phyloP scores from a whole-genome alignment of 805 yeast genomes.

The Cyberlindnera mississippiensis region DNA sequence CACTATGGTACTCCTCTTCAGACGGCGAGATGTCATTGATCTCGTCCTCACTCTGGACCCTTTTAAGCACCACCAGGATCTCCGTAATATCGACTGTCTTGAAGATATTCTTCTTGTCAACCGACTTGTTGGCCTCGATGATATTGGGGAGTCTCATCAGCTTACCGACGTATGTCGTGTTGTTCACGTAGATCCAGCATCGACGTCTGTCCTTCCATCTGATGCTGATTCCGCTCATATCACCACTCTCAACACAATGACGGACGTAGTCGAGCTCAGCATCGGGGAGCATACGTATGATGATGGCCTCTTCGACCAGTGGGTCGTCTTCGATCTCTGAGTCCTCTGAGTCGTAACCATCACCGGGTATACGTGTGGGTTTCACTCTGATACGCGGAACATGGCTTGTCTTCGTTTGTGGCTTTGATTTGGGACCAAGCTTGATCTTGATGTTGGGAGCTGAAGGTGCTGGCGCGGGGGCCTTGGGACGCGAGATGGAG shows the following conservation, averaged over 20 bases:
- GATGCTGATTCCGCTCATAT: constrained; percentile 64
- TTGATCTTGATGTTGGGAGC: constrained; percentile 14
- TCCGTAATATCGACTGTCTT: constrained; percentile 86
- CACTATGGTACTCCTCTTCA: constrained; percentile 50
- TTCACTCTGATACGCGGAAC: constrained; percentile 36
- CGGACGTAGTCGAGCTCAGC: constrained; percentile 68
- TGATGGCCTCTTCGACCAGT: constrained; percentile 78
- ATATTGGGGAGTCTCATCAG: constrained; percentile 87
- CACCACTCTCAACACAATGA: constrained; percentile 73
- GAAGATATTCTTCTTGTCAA: constrained; percentile 83
- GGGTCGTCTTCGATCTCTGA: constrained; percentile 97
- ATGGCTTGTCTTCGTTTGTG: not conserved
- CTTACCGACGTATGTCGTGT: constrained; percentile 72
- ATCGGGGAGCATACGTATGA: constrained; percentile 69
- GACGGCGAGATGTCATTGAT: constrained; percentile 33
- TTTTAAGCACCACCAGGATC: constrained; percentile 70
- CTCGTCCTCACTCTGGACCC: constrained; percentile 45
- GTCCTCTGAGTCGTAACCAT: constrained; percentile 95
- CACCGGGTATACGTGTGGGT: constrained; percentile 75
- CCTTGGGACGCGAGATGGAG: constrained; percentile 3
- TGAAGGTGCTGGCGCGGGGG: constrained; percentile 3
- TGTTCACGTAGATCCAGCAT: constrained; percentile 73
- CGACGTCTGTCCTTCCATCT: constrained; percentile 81
- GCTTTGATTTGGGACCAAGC: constrained; percentile 9
- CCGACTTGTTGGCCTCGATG: constrained; percentile 81